Evolutionary conservation across 2,329 filamentous ascomycete species (phyloP).

Genomic region (Fusarium chaquense): DNA sequence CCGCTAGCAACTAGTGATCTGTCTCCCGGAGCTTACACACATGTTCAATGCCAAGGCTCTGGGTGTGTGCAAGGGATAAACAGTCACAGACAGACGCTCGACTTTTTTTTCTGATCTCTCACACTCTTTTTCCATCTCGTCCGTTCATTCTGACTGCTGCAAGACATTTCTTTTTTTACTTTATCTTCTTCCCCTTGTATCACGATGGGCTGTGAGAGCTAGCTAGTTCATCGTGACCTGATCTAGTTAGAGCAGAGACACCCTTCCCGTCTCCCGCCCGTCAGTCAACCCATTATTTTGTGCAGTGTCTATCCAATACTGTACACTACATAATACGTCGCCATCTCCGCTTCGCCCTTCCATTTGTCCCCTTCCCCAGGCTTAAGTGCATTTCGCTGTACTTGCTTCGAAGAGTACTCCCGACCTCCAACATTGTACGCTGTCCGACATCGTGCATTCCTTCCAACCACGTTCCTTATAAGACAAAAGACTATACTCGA

Average conservation of each 20-base stretch:
- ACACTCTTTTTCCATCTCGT: not conserved
- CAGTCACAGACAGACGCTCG: not conserved
- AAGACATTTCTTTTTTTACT: not conserved
- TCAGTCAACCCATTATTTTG: not conserved
- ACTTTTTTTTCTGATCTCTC: not conserved
- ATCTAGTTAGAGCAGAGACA: constrained; percentile 13
- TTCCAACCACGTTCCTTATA: constrained; percentile 42
- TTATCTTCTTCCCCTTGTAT: not conserved
- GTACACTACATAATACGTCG: constrained; percentile 34
- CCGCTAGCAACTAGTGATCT: constrained; percentile 17
- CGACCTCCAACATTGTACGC: not conserved
- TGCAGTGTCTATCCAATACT: not conserved
- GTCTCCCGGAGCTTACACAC: constrained; percentile 14
- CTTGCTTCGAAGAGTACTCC: not conserved
- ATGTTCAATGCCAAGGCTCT: constrained; percentile 11
- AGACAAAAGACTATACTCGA: not conserved
- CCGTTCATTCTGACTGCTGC: constrained; percentile 2
- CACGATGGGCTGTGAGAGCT: not conserved
- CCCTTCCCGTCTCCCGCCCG: constrained; percentile 1
- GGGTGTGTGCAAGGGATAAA: constrained; percentile 25
- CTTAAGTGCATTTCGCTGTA: not conserved
- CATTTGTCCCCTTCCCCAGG: not conserved
- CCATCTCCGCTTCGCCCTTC: constrained; percentile 21
- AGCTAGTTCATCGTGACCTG: not conserved
- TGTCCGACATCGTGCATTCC: constrained; percentile 35